Percentiles rank a stretch among this genome's conserved stretches.
Conservation (phyloP, 2,329 filamentous ascomycete genomes). For the Pochonia chlamydosporia region DNA sequence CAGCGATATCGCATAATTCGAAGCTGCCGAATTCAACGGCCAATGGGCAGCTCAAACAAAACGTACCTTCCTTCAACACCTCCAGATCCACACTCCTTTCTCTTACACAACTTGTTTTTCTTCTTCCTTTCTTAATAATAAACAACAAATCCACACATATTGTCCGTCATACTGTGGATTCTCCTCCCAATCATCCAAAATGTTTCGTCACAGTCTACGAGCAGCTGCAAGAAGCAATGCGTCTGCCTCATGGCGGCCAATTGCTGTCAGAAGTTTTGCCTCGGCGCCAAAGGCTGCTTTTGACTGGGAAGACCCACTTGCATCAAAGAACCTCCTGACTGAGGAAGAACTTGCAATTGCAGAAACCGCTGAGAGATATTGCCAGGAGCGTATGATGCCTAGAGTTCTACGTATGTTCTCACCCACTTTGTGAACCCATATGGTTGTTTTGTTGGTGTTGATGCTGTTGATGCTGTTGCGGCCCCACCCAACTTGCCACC, state of each 20-base stretch:
- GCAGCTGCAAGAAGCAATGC: slow-evolving; percentile 17
- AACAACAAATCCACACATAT: not conserved
- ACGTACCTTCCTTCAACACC: slow-evolving; percentile 14
- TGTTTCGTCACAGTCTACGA: slow-evolving; percentile 27
- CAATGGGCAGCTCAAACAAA: slow-evolving; percentile 7
- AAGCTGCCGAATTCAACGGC: slow-evolving; percentile 1
- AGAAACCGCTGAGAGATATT: slow-evolving; percentile 89
- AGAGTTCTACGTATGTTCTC: slow-evolving; percentile 68
- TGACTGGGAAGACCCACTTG: slow-evolving; percentile 89
- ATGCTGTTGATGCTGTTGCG: not conserved
- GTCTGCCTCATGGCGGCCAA: slow-evolving; percentile 18
- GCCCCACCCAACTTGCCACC: too few relatives aligned
- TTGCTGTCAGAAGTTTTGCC: slow-evolving; percentile 27
- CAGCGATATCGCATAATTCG: slow-evolving; percentile 13
- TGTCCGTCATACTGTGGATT: not conserved
- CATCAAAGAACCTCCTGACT: slow-evolving; percentile 68
- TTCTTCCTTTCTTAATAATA: not conserved
- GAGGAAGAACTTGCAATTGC: slow-evolving; percentile 87
- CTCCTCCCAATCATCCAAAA: slow-evolving; percentile 9
- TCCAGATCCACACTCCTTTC: slow-evolving; percentile 1
- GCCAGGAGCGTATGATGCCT: slow-evolving; percentile 81
- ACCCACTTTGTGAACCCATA: not conserved
- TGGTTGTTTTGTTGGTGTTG: not conserved
- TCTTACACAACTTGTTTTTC: not conserved
- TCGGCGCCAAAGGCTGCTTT: slow-evolving; percentile 44